A percentile compares a stretch with the other conserved stretches of the same genome.
phyloP scores from a whole-genome alignment of 2,329 filamentous ascomycete species.

The Didymosphaeria variabile region DNA sequence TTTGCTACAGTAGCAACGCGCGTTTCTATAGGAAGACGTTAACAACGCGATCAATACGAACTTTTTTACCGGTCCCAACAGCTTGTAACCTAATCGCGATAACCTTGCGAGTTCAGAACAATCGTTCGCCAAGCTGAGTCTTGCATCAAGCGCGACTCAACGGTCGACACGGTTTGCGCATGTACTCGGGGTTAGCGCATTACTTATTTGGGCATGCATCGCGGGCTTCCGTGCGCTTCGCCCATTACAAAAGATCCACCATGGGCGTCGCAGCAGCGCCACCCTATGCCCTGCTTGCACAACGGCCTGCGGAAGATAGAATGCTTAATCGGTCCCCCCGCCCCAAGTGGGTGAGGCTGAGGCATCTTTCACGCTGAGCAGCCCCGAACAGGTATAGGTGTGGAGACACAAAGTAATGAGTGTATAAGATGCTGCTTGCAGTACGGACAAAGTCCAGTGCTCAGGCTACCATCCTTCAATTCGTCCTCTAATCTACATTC shows the following conservation, averaged over 20 bases:
- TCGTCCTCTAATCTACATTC: neutral
- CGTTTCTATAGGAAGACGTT: neutral
- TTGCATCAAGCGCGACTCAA: neutral
- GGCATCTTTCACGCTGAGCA: conserved; percentile 17
- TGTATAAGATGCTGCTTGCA: conserved; percentile 17
- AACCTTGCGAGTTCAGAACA: neutral
- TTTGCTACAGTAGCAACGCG: neutral
- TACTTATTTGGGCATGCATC: conserved; percentile 23
- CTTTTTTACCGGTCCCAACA: neutral
- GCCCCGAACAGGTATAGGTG: conserved; percentile 15
- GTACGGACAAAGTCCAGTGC: neutral
- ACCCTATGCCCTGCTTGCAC: neutral
- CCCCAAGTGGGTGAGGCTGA: neutral
- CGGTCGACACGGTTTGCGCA: neutral
- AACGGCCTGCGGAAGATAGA: neutral
- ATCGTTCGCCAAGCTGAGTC: neutral
- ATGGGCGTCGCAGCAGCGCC: neutral
- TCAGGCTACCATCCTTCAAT: neutral
- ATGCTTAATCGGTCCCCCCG: neutral
- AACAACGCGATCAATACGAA: neutral
- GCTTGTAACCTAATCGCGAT: neutral
- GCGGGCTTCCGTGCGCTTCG: conserved; percentile 19
- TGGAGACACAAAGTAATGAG: neutral
- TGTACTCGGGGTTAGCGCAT: conserved; percentile 6
- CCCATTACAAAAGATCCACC: neutral